Base-by-base conservation (phyloP, 1,284 basidiomycete species). In the Erythrobasidium hasegawianum region DNA sequence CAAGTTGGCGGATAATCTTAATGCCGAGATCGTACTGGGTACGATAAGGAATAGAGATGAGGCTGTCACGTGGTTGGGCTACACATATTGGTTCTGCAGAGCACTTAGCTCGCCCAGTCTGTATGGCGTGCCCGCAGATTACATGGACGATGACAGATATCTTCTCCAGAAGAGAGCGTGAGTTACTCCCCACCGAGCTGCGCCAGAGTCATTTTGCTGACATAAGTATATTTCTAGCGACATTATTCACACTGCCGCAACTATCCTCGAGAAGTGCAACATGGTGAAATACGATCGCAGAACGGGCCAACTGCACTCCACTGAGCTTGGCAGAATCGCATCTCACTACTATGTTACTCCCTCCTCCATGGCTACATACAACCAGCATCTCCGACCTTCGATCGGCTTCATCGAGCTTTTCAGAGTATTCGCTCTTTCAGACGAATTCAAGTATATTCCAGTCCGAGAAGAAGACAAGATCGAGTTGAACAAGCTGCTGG, bases 331-430 rank as follows among this genome's bases (percentile, higher is more conserved):
- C 29, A 84, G 90, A 16, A 97, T 98, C 73, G 93, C 94, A 0
- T 95, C 91, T 24, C 88, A 98, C 77, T 98, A 93, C 79, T 98
- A 98, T 76, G 89, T 98, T 71, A 90, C 93, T 0, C 88, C 97
- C 78, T 87, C 87, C 73, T 97, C 92, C 66, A 98, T 98, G 96
- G 85, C 89, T 71, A 89, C 88, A 0, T 98, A 97, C 79, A 97
- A 97, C 78, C 90, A 96, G 77, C 92, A 97, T 78, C 80, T 98
- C 71, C 85, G 88, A 66, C 70, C 72, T 24, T 87, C 87, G 9
- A 90, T 97, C 85, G 86, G 87, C 26, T 85, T 84, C 56, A 82
- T 99, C 72, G 96, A 98, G 77, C 80, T 98, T 3, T 96, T 97
- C 84, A 84, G 94, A 52, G 90, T 98, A 8, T 99, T 98, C 76